Conservation (phyloP, 176 grass and related monocot species). For the Oryza glaberrima region DNA sequence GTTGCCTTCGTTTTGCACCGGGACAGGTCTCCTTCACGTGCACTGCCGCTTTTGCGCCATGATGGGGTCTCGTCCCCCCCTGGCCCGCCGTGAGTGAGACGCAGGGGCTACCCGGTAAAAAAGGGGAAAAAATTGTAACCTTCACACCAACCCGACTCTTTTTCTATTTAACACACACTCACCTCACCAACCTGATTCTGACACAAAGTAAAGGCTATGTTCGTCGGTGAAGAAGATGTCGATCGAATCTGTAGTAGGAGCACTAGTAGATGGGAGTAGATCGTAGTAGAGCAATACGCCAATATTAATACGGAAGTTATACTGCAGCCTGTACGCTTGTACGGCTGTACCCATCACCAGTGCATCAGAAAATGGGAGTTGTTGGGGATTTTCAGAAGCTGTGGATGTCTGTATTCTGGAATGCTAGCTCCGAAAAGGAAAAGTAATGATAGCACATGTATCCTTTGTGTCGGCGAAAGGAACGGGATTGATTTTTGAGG, state of each 20-base stretch:
- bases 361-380: neutral
- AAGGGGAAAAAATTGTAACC: neutral
- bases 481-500: neutral
- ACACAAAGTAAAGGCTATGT: conserved; percentile 1
- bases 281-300: neutral
- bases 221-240: neutral
- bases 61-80: neutral
- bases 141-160: neutral
- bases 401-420: neutral
- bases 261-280: too few species aligned
- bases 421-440: neutral
- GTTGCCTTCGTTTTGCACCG: conserved; percentile 1
- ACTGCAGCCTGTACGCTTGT: neutral
- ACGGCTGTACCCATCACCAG: neutral
- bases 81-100: conserved; percentile 13
- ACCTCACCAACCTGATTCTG: conserved; percentile 12
- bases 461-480: conserved; percentile 8
- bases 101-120: conserved; percentile 9
- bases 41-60: conserved; percentile 18
- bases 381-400: neutral
- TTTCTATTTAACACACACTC: neutral
- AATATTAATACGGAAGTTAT: neutral
- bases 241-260: neutral
- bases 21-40: conserved; percentile 37
- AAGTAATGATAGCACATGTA: neutral